Evolutionary conservation across 2,329 filamentous ascomycete genomes (phyloP).

Genomic region (Fusarium torulosum): DNA sequence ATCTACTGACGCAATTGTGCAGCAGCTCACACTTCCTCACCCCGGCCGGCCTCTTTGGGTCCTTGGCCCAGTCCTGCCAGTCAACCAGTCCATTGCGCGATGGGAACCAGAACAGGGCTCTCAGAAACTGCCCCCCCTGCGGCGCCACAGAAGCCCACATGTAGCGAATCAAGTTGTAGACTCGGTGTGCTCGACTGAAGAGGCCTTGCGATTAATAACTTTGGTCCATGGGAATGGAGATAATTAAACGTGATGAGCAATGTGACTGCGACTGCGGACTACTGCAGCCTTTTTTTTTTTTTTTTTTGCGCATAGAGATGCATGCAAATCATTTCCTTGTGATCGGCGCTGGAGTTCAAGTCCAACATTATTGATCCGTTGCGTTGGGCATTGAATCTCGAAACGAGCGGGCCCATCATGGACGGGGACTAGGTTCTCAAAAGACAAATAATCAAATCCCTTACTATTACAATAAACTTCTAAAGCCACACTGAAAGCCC

Average conservation of each 20-base stretch:
- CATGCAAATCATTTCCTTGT: constrained; percentile 34
- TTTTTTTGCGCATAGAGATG: constrained; percentile 17
- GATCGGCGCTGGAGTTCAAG: constrained; percentile 33
- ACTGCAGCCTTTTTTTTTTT: not conserved
- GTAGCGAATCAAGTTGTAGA: constrained; percentile 30
- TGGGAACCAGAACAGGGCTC: constrained; percentile 39
- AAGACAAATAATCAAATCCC: constrained; percentile 12
- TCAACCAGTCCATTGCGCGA: constrained; percentile 24
- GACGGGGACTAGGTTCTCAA: constrained; percentile 33
- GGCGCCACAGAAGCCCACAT: constrained; percentile 28
- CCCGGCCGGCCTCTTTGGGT: constrained; percentile 33
- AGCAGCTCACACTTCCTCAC: constrained; percentile 40
- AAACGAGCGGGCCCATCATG: constrained; percentile 30
- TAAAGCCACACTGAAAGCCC: constrained; percentile 34
- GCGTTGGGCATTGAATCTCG: constrained; percentile 41
- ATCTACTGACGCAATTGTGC: constrained; percentile 49
- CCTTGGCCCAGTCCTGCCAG: constrained; percentile 24
- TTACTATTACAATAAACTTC: constrained; percentile 14
- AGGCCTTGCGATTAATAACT: not conserved
- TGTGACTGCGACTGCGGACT: not conserved
- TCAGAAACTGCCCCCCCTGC: constrained; percentile 29
- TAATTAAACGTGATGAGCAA: constrained; percentile 6
- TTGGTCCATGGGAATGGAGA: constrained; percentile 5
- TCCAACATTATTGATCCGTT: constrained; percentile 12
- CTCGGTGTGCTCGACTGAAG: constrained; percentile 27